These are phyloP conservation scores for Fusarium drepaniforme DNA, from an alignment of 2,329 filamentous ascomycete genomes.

Conservation along the genomic window DNA sequence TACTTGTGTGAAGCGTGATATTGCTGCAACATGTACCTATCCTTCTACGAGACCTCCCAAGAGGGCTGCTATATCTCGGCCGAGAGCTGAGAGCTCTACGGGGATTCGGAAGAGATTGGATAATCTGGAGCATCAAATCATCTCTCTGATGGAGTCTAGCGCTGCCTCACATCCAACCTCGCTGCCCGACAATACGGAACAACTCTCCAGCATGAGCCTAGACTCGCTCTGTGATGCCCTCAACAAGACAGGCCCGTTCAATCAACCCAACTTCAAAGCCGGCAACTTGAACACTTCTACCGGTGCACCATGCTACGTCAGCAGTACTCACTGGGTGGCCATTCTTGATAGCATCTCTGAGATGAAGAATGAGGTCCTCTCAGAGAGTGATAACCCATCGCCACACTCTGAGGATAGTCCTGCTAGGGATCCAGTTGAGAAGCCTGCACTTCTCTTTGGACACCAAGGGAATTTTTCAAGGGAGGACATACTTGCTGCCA, in stretches of 20 bases:
- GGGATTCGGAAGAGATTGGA: background rate
- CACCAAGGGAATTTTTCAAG: background rate
- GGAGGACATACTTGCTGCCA: background rate
- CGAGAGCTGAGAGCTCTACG: background rate
- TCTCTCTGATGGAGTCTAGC: background rate
- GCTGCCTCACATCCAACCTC: background rate
- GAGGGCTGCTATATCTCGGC: background rate
- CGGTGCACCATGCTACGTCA: background rate
- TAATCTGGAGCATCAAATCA: background rate
- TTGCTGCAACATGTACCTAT: constrained; percentile 8
- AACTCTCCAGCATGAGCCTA: background rate
- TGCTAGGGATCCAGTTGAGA: background rate
- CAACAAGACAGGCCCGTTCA: background rate
- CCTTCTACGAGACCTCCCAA: background rate
- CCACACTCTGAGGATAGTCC: background rate
- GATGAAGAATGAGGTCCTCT: constrained; percentile 8
- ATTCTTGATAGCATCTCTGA: constrained; percentile 14
- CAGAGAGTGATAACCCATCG: background rate
- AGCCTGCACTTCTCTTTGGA: background rate
- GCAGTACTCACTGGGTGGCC: constrained; percentile 3
- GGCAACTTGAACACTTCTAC: background rate
- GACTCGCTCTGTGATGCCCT: background rate
- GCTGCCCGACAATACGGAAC: background rate
- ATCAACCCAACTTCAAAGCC: background rate
- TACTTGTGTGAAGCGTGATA: constrained; percentile 7